Base-by-base conservation (phyloP, 169 alveolate species). In the Plasmodium coatneyi region DNA sequence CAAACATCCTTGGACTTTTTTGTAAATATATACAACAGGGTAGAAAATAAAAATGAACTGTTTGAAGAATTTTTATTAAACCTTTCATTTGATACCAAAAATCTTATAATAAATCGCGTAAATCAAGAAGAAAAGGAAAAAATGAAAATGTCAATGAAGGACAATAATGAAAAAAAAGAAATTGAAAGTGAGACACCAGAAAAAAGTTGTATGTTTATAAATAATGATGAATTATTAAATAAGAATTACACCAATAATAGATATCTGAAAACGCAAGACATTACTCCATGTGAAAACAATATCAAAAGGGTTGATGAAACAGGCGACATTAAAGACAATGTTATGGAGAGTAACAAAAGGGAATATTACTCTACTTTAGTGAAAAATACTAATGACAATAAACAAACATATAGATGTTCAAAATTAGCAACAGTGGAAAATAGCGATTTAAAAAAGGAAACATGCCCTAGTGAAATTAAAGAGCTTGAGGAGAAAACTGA, bases 1-100 rank as follows among this genome's bases (percentile, higher is more conserved):
- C 87, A 87, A 87, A 87, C 93, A 80, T 56, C 93, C 34, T 79
- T 87, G 41, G 93, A 87, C 30, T 87, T 87, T 80, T 87, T 87
- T 71, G 82, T 87, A 78, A 87, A 87, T 87, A 87, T 87, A 66
- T 87, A 87, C 71, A 87, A 87, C 76, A 87, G 49, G 80, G 76
- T 87, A 5, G 90, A 87, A 87, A 87, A 87, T 52, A 52, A 72
- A 12, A 79, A 87, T 79, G 93, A 87, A 43, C 56, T 87, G 5
- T 87, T 87, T 87, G 93, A 87, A 43, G 93, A 87, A 34, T 87
- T 87, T 87, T 87, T 87, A 66, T 78, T 79, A 80, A 87, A 79
- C 52, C 82, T 87, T 87, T 87, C 90, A 60, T 79, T 66, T 56
- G 93, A 87, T 49, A 78, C 87, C 41, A 87, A 78, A 79, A 87